Evolutionary conservation across 2,329 filamentous ascomycete species (phyloP), one percentile per base, ranked within the genome.

Genomic region (Fusarium verrucosum): DNA sequence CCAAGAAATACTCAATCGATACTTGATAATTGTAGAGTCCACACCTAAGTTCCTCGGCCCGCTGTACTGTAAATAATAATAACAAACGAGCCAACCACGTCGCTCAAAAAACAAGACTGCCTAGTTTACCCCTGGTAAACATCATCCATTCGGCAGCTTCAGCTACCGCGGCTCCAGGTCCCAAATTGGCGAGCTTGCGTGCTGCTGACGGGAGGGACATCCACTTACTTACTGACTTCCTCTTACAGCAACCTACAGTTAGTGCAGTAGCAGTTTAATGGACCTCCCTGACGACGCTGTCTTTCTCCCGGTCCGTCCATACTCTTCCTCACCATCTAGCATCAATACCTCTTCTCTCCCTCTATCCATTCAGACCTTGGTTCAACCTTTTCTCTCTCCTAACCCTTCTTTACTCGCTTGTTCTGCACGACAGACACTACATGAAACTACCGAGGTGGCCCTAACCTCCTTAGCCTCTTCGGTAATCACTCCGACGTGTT

Each of bases 61-160:
- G 62, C 62, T 58, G 45, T 38, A 37, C n/a, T n/a, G n/a, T n/a
- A n/a, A n/a, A n/a, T n/a, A 50, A 17, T 38, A 44, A 23, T 14
- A 20, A 47, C 50, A 55, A 61, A 61, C 58, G 56, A 47, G 13
- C 62, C 62, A 65, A 65, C 50, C 46, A 66, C 19, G 37, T 17
- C 23, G 4, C 33, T 14, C 23, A 28, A 32, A 45, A 14, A 28
- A 50, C 38, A 43, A 44, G 37, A 46, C 45, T 47, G 57, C n/a
- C n/a, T n/a, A n/a, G n/a, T 58, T 62, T 65, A 65, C 62, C 62
- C 62, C 44, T 66, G 62, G 63, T 65, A 57, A 50, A 59, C 33
- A 52, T 46, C 46, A n/a, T 46, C 55, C 40, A 60, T 54, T 60
- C 37, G 53, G 55, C 38, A 59, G 47, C 57, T 59, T 59, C 57